Evolutionary conservation across 805 yeast species (phyloP).

Genomic region (Saccharomyces kudriavzevii): DNA sequence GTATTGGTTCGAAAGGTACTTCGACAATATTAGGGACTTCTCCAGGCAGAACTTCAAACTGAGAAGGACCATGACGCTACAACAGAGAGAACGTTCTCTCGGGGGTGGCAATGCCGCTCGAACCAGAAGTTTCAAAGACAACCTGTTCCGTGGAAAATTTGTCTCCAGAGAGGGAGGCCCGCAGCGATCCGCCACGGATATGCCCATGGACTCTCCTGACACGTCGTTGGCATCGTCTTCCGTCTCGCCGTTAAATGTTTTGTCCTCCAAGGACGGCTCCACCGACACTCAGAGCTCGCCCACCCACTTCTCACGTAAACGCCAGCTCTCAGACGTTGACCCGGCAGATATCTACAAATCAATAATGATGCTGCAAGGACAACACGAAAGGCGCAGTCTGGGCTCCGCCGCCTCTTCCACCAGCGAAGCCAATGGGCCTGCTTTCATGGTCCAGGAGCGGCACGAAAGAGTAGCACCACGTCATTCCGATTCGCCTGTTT

Average conservation of each 20-base stretch:
- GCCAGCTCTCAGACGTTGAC: conserved; percentile 39
- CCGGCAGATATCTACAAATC: conserved; percentile 80
- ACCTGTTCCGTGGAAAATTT: conserved; percentile 26
- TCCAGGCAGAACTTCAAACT: conserved; percentile 69
- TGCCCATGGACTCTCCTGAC: not conserved
- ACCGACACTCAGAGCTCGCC: conserved; percentile 1
- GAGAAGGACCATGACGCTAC: conserved; percentile 50
- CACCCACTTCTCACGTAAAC: conserved; percentile 24
- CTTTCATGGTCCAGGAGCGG: conserved; percentile 67
- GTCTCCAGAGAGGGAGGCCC: conserved; percentile 19
- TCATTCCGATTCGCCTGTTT: not conserved
- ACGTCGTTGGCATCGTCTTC: not conserved
- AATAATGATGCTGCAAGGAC: conserved; percentile 63
- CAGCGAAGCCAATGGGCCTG: conserved; percentile 57
- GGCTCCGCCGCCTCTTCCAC: not conserved
- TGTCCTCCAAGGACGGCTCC: not conserved
- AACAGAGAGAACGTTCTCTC: conserved; percentile 17
- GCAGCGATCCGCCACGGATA: not conserved
- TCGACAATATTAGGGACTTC: conserved; percentile 67
- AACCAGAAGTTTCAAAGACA: conserved; percentile 7
- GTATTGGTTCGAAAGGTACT: conserved; percentile 80
- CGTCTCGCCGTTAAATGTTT: not conserved
- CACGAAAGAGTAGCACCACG: conserved; percentile 8
- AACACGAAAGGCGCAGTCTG: conserved; percentile 28
- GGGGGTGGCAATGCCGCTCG: not conserved